These are phyloP conservation scores for Aurinia saxatilis DNA, from an alignment of 345 rosid genomes.

Conservation along the genomic window DNA sequence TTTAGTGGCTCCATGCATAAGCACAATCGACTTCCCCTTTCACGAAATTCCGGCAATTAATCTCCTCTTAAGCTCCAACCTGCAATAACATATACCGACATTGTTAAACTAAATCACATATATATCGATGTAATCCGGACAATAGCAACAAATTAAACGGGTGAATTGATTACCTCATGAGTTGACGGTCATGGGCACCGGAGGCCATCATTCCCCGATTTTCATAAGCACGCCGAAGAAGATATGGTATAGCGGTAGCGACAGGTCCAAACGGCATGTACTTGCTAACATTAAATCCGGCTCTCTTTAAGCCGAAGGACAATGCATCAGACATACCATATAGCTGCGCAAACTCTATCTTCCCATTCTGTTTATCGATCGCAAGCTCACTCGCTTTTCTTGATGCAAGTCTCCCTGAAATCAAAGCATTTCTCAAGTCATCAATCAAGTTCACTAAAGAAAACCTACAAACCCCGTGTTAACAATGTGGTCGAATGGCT, in stretches of 20 bases:
- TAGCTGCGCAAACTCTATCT: slow-evolving; percentile 78
- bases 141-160: not conserved
- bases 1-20: not conserved
- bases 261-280: slow-evolving; percentile 83
- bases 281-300: slow-evolving; percentile 85
- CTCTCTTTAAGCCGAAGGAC: slow-evolving; percentile 66
- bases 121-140: not conserved
- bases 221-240: slow-evolving; percentile 89
- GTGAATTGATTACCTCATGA: slow-evolving; percentile 41
- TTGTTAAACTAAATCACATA: not conserved
- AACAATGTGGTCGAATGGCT: not conserved
- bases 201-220: slow-evolving; percentile 70
- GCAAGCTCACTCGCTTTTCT: slow-evolving; percentile 60
- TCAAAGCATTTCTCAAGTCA: not conserved
- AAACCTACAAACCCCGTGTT: not conserved
- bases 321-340: slow-evolving; percentile 86
- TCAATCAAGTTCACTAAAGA: not conserved
- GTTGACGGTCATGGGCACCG: slow-evolving; percentile 56
- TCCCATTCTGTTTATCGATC: slow-evolving; percentile 37
- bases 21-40: not conserved
- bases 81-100: slow-evolving; percentile 21
- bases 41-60: slow-evolving; percentile 34
- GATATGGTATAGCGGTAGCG: slow-evolving; percentile 66
- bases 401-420: slow-evolving; percentile 56
- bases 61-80: slow-evolving; percentile 71